Evolutionary conservation across 495 filamentous ascomycete species (phyloP), one percentile per base, ranked within the genome.

Genomic region (Neurospora africana): DNA sequence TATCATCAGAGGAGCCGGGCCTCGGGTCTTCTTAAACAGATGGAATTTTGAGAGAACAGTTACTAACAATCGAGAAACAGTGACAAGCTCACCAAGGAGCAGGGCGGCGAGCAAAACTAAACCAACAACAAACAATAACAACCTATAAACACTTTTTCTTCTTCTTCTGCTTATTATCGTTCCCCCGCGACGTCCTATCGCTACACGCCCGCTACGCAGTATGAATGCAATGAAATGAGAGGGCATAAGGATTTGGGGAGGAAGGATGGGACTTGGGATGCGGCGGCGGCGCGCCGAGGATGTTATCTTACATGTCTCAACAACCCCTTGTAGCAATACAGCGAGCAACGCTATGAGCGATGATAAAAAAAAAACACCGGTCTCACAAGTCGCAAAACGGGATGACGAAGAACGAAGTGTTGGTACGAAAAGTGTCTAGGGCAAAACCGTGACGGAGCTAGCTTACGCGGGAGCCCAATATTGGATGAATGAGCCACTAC

Each of bases 41-140:
- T 4, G 30, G 21, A 43, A 43, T 0, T 19, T 27, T 2, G 37
- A 27, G 13, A 11, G 33, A n/a, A 33, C 15, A 72, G 53, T 8
- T 27, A 72, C 78, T 81, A 72, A 82, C 76, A 70, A 8, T 36
- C 67, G 69, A 4, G 23, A 27, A 30, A 7, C 71, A 93, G 90
- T 78, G 90, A 93, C 69, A 87, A 92, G 71, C 80, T 92, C 74
- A 89, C 87, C 74, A 89, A 86, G 79, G 81, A 85, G 1, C 89
- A 91, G 82, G 89, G 89, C 61, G 91, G 89, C 77, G 90, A 92
- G 84, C 84, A 92, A 74, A 92, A 94, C 82, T 93, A 90, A 78
- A 61, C 68, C 19, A 43, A 36, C 36, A 36, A 30, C 36, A 27
- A 61, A 40, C 53, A 65, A 13, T 58, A 68, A 70, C 43, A 47